phyloP scores from a whole-genome alignment of 225 moss, liverwort and hornwort species.

The Straminergon stramineum region DNA sequence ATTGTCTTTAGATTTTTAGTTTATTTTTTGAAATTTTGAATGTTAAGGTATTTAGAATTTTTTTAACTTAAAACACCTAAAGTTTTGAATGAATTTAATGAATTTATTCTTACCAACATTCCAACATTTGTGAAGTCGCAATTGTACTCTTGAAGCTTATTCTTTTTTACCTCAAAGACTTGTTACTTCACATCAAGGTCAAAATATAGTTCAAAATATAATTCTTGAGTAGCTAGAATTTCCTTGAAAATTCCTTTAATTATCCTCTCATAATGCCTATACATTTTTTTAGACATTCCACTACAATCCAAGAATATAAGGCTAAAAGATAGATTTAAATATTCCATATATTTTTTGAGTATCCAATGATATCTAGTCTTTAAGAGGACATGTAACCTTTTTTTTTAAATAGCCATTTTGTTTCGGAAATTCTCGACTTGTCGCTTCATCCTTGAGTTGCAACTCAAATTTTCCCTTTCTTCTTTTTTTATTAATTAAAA shows the following conservation, averaged over 20 bases:
- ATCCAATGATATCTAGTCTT: background rate
- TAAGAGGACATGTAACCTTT: background rate
- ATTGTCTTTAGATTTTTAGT: background rate
- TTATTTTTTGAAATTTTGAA: background rate
- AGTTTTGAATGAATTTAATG: too few species aligned
- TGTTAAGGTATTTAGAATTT: background rate
- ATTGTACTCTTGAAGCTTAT: background rate
- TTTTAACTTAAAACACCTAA: background rate
- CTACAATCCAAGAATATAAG: background rate
- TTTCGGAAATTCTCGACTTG: background rate
- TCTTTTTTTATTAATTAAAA: background rate
- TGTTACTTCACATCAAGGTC: background rate
- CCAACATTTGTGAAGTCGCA: background rate
- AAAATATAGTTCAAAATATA: background rate
- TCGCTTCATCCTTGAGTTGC: background rate
- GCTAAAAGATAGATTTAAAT: background rate
- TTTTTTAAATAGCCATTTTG: background rate
- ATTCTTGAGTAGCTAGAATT: background rate
- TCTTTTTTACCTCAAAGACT: background rate
- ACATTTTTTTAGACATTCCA: background rate
- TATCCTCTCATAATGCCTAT: rapidly evolving
- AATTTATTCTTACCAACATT: background rate
- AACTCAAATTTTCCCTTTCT: background rate
- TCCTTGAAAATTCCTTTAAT: background rate
- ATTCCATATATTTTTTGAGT: background rate